phyloP scores from a whole-genome alignment of 805 yeast genomes.

The Candida vartiovaarae region DNA sequence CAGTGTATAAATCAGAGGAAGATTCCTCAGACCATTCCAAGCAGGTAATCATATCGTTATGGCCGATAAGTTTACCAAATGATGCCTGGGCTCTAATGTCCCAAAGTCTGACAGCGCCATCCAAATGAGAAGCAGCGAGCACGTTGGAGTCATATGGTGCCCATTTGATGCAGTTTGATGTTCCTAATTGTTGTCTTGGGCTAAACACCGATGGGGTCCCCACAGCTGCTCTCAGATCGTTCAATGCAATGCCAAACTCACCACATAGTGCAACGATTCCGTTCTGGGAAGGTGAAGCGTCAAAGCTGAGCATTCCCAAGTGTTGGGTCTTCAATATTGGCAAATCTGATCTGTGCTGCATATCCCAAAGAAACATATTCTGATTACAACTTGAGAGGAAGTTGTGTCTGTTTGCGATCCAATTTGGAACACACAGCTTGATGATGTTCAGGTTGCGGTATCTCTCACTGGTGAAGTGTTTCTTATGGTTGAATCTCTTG shows the following conservation, averaged over 20 bases:
- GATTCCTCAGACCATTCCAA: conserved; percentile 51
- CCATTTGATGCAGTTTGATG: conserved; percentile 52
- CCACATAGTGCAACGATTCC: conserved; percentile 61
- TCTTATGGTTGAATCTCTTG: conserved; percentile 72
- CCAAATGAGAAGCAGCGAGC: conserved; percentile 57
- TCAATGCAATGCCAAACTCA: conserved; percentile 63
- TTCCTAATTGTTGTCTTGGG: conserved; percentile 29
- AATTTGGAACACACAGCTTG: conserved; percentile 13
- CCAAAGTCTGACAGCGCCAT: conserved; percentile 60
- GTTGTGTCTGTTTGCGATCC: conserved; percentile 20
- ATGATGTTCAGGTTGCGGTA: conserved; percentile 12
- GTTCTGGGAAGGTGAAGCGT: conserved; percentile 38
- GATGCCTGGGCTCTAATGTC: conserved; percentile 59
- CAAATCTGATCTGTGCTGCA: conserved; percentile 44
- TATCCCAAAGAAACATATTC: conserved; percentile 72
- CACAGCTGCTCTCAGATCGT: conserved; percentile 50
- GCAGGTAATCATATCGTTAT: conserved; percentile 44
- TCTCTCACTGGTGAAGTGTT: conserved; percentile 39
- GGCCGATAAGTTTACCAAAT: conserved; percentile 47
- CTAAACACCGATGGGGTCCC: conserved; percentile 32
- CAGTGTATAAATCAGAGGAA: conserved; percentile 50
- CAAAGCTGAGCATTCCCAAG: conserved; percentile 45
- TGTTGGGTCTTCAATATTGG: conserved; percentile 51
- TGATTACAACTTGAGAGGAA: conserved; percentile 61
- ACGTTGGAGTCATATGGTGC: conserved; percentile 50